Percentiles rank a stretch among this genome's conserved stretches.
Evolutionary conservation across 352 stramenopile species (phyloP).

Genomic region (Globisporangium middletonii): DNA sequence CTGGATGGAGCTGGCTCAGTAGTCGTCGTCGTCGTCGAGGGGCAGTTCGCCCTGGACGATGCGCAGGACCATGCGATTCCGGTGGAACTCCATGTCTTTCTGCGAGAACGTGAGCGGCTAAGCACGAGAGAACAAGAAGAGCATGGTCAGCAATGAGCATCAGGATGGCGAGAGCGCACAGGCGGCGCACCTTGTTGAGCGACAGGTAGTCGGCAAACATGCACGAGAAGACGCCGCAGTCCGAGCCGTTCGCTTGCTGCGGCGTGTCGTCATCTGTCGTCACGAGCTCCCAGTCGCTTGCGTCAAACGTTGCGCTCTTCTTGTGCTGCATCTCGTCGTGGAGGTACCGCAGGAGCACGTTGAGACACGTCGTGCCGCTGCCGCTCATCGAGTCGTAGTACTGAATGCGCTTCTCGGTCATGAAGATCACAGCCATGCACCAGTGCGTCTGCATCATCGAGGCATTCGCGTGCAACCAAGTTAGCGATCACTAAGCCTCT

Average conservation of each 20-base stretch:
- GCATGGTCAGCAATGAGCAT: neutral
- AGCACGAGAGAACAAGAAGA: neutral
- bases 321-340: slow-evolving; percentile 83
- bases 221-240: slow-evolving; percentile 84
- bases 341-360: slow-evolving; percentile 74
- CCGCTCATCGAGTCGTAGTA: slow-evolving; percentile 87
- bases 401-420: slow-evolving; percentile 86
- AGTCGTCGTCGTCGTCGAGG: slow-evolving; percentile 66
- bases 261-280: slow-evolving; percentile 49
- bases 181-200: slow-evolving; percentile 40
- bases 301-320: slow-evolving; percentile 63
- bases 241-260: slow-evolving; percentile 75
- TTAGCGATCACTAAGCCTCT: neutral
- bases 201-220: slow-evolving; percentile 83
- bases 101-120: slow-evolving; percentile 66
- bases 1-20: slow-evolving; percentile 22
- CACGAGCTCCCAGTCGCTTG: slow-evolving; percentile 61
- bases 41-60: slow-evolving; percentile 58
- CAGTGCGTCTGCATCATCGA: slow-evolving; percentile 62
- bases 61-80: slow-evolving; percentile 77
- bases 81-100: slow-evolving; percentile 81
- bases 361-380: slow-evolving; percentile 55
- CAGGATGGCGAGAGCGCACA: neutral
- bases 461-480: neutral
- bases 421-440: slow-evolving; percentile 83